Evolutionary conservation across 495 filamentous ascomycete species (phyloP).

Genomic region (Penicillium dipodomyicola): DNA sequence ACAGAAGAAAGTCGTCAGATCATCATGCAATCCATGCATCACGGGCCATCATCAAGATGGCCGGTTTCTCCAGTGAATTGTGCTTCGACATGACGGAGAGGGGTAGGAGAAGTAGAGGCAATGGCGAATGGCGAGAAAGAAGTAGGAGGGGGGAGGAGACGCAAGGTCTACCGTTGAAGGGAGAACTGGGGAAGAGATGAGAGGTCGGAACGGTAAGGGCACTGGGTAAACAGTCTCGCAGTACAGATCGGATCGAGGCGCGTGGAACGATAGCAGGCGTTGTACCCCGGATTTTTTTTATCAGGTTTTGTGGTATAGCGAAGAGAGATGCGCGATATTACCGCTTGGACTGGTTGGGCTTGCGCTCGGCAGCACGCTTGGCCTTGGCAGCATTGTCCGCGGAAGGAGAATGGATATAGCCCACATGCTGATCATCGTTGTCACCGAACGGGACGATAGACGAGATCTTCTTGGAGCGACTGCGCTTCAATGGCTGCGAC

Average conservation of each 20-base stretch:
- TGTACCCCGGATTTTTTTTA: background rate
- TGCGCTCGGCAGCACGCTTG: conserved; percentile 26
- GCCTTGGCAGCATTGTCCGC: conserved; percentile 26
- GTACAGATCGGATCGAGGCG: background rate
- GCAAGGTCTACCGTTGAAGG: conserved; percentile 2
- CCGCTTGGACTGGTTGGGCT: conserved; percentile 7
- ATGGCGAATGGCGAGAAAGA: background rate
- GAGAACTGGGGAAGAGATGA: background rate
- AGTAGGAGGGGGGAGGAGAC: background rate
- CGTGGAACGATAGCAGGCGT: background rate
- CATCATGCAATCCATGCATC: conserved; percentile 10
- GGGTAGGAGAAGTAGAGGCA: background rate
- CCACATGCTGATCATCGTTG: conserved; percentile 46
- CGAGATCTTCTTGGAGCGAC: conserved; percentile 43
- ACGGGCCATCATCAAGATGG: conserved; percentile 10
- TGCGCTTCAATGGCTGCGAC: conserved; percentile 46
- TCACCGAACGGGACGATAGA: conserved; percentile 45
- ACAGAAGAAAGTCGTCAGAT: conserved; percentile 10
- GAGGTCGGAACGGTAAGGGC: background rate
- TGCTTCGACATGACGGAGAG: conserved; percentile 4
- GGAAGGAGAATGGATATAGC: conserved; percentile 47
- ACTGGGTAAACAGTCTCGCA: background rate
- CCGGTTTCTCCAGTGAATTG: conserved; percentile 2
- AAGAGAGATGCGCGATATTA: background rate
- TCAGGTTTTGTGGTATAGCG: background rate